These are phyloP conservation scores for Myriosclerotinia scirpicola DNA, from an alignment of 2,329 filamentous ascomycete genomes.

Conservation along the genomic window DNA sequence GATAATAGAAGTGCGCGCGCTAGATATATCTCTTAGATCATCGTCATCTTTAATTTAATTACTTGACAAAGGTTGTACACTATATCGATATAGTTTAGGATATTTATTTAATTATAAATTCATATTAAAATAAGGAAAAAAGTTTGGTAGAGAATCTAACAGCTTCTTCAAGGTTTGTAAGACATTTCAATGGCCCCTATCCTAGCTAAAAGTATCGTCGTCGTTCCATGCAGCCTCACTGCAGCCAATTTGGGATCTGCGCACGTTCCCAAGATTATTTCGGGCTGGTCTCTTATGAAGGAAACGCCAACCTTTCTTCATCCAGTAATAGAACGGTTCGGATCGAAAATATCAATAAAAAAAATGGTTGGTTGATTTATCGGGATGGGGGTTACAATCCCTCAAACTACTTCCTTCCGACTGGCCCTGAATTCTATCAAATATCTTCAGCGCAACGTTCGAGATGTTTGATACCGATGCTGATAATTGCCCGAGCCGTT, in stretches of 20 bases:
- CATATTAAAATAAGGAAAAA: too few relatives aligned
- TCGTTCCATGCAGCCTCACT: slow-evolving; percentile 23
- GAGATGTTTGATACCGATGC: slow-evolving; percentile 10
- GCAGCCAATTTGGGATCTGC: slow-evolving; percentile 22
- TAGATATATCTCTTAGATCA: too few relatives aligned
- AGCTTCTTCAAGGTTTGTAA: slow-evolving; percentile 6
- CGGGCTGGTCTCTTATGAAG: background rate
- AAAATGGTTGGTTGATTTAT: slow-evolving; percentile 10
- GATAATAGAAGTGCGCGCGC: background rate
- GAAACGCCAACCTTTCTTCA: background rate
- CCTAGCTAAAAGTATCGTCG: slow-evolving; percentile 10
- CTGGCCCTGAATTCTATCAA: slow-evolving; percentile 5
- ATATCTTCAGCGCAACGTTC: slow-evolving; percentile 20
- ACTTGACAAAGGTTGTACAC: background rate
- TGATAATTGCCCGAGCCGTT: slow-evolving; percentile 19
- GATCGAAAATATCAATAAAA: background rate
- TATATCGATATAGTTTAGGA: too few relatives aligned
- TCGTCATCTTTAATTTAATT: background rate
- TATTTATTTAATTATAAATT: too few relatives aligned
- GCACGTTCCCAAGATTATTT: slow-evolving; percentile 18
- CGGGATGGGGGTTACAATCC: slow-evolving; percentile 17
- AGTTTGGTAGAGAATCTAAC: background rate
- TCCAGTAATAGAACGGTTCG: slow-evolving; percentile 12
- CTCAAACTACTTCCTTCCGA: slow-evolving; percentile 7
- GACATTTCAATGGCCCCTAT: slow-evolving; percentile 11